These are phyloP conservation scores for Hydrangea macrophylla DNA, from an alignment of 148 eudicot genomes.

Conservation along the genomic window DNA sequence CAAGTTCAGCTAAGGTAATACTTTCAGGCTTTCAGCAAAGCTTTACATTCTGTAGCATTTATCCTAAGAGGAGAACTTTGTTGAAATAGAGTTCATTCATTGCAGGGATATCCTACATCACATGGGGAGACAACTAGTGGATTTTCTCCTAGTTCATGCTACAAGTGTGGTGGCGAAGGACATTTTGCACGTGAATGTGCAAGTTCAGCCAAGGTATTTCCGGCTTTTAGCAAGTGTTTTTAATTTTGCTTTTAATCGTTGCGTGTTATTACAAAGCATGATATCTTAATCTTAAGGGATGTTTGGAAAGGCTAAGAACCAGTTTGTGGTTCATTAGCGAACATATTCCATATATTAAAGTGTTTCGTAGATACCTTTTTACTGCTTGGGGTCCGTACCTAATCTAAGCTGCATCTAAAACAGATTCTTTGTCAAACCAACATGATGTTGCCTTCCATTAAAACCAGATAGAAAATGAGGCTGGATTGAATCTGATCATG, in stretches of 20 bases:
- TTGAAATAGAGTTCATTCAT: neutral
- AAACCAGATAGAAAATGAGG: no score
- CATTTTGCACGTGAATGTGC: slow-evolving; percentile 25
- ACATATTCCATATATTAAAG: no score
- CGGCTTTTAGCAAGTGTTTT: slow-evolving; percentile 7
- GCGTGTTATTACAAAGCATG: neutral
- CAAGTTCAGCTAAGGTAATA: slow-evolving; percentile 47
- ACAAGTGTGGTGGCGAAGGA: slow-evolving; percentile 50
- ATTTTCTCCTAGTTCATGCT: slow-evolving; percentile 53
- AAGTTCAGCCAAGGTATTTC: slow-evolving; percentile 20
- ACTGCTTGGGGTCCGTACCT: no score
- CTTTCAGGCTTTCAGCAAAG: neutral
- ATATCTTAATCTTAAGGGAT: neutral
- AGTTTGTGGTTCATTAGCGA: no score
- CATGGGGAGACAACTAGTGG: slow-evolving; percentile 40
- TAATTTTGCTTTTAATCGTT: neutral
- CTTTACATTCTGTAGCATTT: neutral
- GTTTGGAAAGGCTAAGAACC: no score
- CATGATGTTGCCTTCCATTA: no score
- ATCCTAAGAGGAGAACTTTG: no score
- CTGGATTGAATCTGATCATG: no score
- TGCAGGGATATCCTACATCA: slow-evolving; percentile 39
- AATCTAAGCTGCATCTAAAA: no score
- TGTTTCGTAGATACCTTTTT: no score
- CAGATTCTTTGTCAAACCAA: no score